phyloP scores from a whole-genome alignment of 495 filamentous ascomycete genomes.

The Pseudotulostoma volvatum region DNA sequence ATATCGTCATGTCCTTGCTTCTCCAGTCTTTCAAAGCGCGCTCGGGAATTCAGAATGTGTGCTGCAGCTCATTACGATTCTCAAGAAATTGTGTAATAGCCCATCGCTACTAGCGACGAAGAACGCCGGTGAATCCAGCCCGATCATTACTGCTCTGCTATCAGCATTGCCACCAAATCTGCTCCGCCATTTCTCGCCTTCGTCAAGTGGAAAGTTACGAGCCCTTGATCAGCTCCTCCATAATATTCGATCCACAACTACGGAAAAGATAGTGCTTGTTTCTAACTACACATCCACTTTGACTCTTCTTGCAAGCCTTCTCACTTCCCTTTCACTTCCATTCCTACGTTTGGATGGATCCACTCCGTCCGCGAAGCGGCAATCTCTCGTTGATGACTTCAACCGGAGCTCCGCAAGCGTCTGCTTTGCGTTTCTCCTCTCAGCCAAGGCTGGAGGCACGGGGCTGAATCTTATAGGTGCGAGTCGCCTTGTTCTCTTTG shows the following conservation, averaged over 20 bases:
- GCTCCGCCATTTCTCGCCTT: constrained; percentile 38
- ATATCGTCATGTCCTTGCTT: constrained; percentile 52
- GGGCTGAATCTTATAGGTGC: constrained; percentile 70
- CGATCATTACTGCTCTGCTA: constrained; percentile 34
- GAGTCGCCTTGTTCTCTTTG: constrained; percentile 59
- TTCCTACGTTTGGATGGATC: constrained; percentile 62
- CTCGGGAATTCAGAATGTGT: constrained; percentile 53
- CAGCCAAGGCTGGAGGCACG: constrained; percentile 60
- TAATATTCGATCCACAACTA: constrained; percentile 39
- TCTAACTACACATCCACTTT: constrained; percentile 72
- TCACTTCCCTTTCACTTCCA: constrained; percentile 43
- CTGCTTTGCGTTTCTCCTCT: constrained; percentile 63
- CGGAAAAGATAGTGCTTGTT: constrained; percentile 65
- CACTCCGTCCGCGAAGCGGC: constrained; percentile 51
- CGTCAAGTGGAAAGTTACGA: constrained; percentile 52
- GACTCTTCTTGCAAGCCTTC: constrained; percentile 47
- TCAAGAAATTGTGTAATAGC: constrained; percentile 75
- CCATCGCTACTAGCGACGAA: constrained; percentile 45
- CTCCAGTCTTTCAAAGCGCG: constrained; percentile 48
- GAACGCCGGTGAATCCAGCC: constrained; percentile 17
- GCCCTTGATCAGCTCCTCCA: constrained; percentile 55
- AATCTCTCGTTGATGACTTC: constrained; percentile 62
- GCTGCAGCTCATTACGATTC: constrained; percentile 57
- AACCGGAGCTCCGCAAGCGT: constrained; percentile 39
- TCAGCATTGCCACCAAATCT: constrained; percentile 40